These are phyloP conservation scores for Nicotiana benthamiana DNA, from an alignment of 257 asterid species.

Conservation along the genomic window DNA sequence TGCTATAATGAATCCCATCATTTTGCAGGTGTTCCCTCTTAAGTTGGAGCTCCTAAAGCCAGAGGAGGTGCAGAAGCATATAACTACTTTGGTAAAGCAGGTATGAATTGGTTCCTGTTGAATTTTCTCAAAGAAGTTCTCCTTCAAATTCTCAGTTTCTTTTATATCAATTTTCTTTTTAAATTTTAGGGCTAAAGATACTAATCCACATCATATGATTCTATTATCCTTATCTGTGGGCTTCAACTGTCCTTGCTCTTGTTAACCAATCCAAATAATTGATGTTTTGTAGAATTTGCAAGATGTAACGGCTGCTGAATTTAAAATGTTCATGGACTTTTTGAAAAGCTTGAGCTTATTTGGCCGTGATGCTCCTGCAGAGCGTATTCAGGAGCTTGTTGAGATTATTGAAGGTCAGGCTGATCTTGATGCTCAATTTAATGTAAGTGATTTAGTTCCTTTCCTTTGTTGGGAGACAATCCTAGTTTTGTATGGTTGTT, in stretches of 20 bases:
- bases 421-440: conserved; percentile 86
- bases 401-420: conserved; percentile 98
- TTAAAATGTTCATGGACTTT: conserved; percentile 80
- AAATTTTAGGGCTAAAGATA: background rate
- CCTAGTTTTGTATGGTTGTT: background rate
- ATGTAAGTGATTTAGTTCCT: conserved; percentile 41
- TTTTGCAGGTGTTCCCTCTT: conserved; percentile 73
- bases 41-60: conserved; percentile 81
- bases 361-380: conserved; percentile 72
- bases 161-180: background rate
- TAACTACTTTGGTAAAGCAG: conserved; percentile 84
- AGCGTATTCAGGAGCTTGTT: conserved; percentile 91
- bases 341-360: conserved; percentile 86
- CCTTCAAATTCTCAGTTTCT: background rate
- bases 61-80: conserved; percentile 81
- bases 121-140: background rate
- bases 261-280: background rate
- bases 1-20: background rate
- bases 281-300: conserved; percentile 64
- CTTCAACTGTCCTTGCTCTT: background rate
- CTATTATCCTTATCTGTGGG: background rate
- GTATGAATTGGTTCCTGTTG: conserved; percentile 21
- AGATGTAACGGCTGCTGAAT: conserved; percentile 87
- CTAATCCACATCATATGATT: background rate
- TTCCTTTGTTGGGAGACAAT: background rate